Conservation (phyloP, 768 basidiomycete species). For the Clathrus columnatus region DNA sequence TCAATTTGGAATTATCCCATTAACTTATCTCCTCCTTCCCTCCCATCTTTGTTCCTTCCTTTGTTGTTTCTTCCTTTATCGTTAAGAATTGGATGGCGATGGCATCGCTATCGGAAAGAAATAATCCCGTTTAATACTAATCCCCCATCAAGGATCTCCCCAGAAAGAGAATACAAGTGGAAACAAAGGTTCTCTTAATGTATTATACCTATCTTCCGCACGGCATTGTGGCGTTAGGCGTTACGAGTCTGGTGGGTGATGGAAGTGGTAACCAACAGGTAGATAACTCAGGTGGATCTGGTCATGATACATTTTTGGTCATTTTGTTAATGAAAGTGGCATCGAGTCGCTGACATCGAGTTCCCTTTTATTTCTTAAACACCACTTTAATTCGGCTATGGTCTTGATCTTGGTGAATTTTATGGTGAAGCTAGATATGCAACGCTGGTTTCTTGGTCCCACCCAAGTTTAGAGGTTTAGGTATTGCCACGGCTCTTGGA, state of each 20-base stretch:
- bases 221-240: background rate
- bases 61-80: background rate
- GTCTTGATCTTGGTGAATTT: background rate
- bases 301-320: background rate
- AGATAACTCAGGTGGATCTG: background rate
- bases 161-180: background rate
- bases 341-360: background rate
- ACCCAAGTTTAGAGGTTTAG: conserved; percentile 47
- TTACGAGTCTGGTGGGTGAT: background rate
- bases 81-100: too few species aligned
- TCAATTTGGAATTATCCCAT: background rate
- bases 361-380: background rate
- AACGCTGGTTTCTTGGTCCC: conserved; percentile 87
- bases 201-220: background rate
- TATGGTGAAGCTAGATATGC: conserved; percentile 47
- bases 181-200: background rate
- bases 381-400: background rate
- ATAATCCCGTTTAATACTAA: background rate
- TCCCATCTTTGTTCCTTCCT: background rate
- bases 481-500: conserved; percentile 66
- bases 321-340: background rate
- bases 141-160: background rate
- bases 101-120: too few species aligned
- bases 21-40: background rate
- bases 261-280: too few species aligned